Evolutionary conservation across 1,284 basidiomycete genomes (phyloP).

Genomic region (Veloboletus limbatus): DNA sequence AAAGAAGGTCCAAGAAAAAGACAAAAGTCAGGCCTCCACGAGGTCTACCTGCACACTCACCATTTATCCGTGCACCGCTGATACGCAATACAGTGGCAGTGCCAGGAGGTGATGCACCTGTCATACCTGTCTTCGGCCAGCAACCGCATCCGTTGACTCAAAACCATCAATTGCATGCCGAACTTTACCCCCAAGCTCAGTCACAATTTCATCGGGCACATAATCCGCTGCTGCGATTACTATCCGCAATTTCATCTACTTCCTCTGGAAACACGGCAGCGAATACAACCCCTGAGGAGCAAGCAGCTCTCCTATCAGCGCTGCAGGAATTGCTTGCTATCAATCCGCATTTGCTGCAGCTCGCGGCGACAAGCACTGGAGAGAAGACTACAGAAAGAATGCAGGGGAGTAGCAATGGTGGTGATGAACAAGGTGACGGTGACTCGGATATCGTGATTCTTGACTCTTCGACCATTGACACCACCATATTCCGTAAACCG

Average conservation of each 20-base stretch:
- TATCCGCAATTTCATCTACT: conserved; percentile 17
- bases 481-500: conserved; percentile 25
- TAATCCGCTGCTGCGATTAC: conserved; percentile 10
- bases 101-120: not conserved
- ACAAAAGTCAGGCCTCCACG: conserved; percentile 13
- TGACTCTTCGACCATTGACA: conserved; percentile 29
- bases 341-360: conserved; percentile 23
- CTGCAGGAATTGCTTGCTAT: conserved; percentile 21
- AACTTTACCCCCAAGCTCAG: conserved; percentile 2
- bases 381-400: not conserved
- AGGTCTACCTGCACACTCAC: conserved; percentile 17
- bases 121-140: conserved; percentile 19
- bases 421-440: conserved; percentile 13
- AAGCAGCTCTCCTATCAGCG: conserved; percentile 20
- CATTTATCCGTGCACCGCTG: conserved; percentile 30
- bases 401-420: not conserved
- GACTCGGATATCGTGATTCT: conserved; percentile 31
- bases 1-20: conserved; percentile 12
- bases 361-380: conserved; percentile 1
- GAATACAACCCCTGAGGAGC: conserved; percentile 13
- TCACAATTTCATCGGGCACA: not conserved
- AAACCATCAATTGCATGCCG: conserved; percentile 6
- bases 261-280: not conserved
- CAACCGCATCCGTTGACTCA: conserved; percentile 5
- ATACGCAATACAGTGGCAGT: conserved; percentile 1